These are phyloP conservation scores for Senna siamea DNA, from an alignment of 306 rosid species.

Conservation along the genomic window DNA sequence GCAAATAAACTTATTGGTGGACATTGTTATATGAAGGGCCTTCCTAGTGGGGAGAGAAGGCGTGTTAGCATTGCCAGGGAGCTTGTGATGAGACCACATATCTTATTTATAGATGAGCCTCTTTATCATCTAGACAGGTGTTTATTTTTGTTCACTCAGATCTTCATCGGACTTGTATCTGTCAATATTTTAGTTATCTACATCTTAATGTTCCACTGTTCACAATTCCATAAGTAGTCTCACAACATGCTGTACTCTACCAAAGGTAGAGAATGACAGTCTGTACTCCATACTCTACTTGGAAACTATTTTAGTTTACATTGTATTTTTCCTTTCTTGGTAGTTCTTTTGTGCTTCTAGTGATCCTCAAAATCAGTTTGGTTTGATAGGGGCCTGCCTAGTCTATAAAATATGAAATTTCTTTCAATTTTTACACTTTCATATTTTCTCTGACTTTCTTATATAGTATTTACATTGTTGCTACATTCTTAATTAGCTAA, in stretches of 20 bases:
- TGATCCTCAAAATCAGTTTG: not conserved
- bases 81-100: slow-evolving; percentile 94
- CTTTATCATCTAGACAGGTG: slow-evolving; percentile 95
- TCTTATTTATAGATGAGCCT: slow-evolving; percentile 94
- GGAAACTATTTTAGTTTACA: slow-evolving; percentile 11
- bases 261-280: not conserved
- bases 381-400: not conserved
- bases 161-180: not conserved
- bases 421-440: not conserved
- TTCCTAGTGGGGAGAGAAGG: slow-evolving; percentile 90
- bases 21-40: slow-evolving; percentile 97
- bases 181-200: not conserved
- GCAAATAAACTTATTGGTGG: slow-evolving; percentile 97
- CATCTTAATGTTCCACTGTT: not conserved
- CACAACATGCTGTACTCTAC: not conserved
- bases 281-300: not conserved
- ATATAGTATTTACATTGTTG: not conserved
- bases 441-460: not conserved
- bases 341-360: not conserved
- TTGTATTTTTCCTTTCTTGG: not conserved
- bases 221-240: not conserved
- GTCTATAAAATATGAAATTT: slow-evolving; percentile 5
- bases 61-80: slow-evolving; percentile 95
- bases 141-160: not conserved
- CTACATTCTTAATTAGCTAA: not conserved